Conservation (phyloP, 352 stramenopile genomes). For the Saprolegnia diclina region DNA sequence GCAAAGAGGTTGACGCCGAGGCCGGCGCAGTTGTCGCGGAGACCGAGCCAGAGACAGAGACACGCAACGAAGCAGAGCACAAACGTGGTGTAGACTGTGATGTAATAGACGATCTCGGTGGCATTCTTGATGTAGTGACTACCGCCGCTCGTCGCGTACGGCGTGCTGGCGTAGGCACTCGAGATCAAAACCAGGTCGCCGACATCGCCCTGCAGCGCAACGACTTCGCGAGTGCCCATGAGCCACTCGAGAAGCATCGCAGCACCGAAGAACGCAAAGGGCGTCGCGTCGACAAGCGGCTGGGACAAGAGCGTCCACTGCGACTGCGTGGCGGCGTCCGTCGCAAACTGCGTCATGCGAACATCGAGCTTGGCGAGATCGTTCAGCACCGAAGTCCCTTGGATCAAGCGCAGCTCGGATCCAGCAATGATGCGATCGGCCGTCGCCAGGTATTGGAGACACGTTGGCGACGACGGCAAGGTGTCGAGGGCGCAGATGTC, state of each 20-base stretch:
- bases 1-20: conserved; percentile 7
- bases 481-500: too few species aligned
- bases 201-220: neutral
- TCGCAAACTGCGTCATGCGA: conserved; percentile 15
- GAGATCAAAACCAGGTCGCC: conserved; percentile 3
- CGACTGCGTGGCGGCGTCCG: neutral
- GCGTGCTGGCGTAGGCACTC: neutral
- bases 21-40: neutral
- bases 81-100: neutral
- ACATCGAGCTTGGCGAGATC: neutral
- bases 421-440: too few species aligned
- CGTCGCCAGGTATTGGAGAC: too few species aligned
- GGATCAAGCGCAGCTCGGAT: too few species aligned
- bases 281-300: neutral
- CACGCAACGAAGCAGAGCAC: neutral
- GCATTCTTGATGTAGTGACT: neutral
- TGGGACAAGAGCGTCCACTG: conserved; percentile 11
- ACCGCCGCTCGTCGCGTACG: neutral
- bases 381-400: neutral
- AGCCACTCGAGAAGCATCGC: conserved; percentile 10
- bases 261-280: conserved; percentile 5
- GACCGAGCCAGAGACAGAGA: neutral
- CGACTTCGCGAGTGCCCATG: conserved; percentile 9
- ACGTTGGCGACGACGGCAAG: too few species aligned
- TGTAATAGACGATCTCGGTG: conserved; percentile 2